These are phyloP conservation scores for Colletotrichum eremochloae DNA, from an alignment of 2,329 filamentous ascomycete species.

Conservation along the genomic window DNA sequence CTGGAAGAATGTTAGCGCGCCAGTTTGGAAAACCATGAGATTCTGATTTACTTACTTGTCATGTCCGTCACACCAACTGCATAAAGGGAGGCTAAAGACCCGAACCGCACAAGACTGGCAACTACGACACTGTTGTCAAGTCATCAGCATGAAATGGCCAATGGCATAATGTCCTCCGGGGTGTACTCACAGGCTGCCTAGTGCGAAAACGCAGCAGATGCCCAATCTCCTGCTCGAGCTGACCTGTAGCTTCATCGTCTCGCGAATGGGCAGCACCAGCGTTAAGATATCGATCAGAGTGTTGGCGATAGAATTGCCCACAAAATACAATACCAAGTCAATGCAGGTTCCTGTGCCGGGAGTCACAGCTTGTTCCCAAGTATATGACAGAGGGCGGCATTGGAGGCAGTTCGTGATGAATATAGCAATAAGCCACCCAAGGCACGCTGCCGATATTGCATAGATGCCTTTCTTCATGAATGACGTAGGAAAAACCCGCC, in stretches of 20 bases:
- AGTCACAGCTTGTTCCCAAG: constrained; percentile 13
- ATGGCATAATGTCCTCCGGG: neutral
- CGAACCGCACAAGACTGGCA: constrained; percentile 27
- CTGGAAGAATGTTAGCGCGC: neutral
- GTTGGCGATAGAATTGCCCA: constrained; percentile 28
- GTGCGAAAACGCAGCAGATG: constrained; percentile 27
- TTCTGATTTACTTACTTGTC: neutral
- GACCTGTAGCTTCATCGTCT: constrained; percentile 32
- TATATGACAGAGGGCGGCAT: constrained; percentile 21
- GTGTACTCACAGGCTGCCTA: constrained; percentile 23
- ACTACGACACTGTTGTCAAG: constrained; percentile 16
- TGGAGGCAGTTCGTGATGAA: constrained; percentile 31
- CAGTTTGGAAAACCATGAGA: neutral
- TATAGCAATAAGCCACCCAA: constrained; percentile 17
- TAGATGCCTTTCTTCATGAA: constrained; percentile 30
- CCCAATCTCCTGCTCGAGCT: constrained; percentile 23
- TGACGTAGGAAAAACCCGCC: constrained; percentile 17
- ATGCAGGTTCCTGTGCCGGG: constrained; percentile 20
- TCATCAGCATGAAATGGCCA: neutral
- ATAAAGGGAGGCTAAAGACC: constrained; percentile 26
- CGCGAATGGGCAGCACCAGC: constrained; percentile 21
- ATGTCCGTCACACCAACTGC: constrained; percentile 23
- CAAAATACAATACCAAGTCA: constrained; percentile 22
- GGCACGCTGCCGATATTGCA: constrained; percentile 6
- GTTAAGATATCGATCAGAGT: constrained; percentile 28